Percentiles rank a stretch among this genome's conserved stretches.
These are phyloP conservation scores for Bipolaris gigantea DNA, from an alignment of 2,329 filamentous ascomycete species.

Conservation along the genomic window DNA sequence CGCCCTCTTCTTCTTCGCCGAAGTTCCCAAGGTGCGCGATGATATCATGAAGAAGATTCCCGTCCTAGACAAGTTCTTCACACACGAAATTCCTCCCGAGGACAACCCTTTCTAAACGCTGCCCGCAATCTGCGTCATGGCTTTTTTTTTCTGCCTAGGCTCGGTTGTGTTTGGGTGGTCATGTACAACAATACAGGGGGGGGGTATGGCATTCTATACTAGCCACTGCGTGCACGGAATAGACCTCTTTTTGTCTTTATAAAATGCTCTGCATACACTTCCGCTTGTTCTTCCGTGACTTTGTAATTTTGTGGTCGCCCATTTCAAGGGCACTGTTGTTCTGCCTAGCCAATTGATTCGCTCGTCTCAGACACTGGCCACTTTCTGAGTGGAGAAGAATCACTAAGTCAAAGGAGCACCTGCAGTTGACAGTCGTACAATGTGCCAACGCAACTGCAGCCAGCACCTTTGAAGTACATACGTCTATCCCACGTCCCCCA, in stretches of 20 bases:
- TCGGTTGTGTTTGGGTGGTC: slow-evolving; percentile 1
- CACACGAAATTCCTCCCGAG: slow-evolving; percentile 61
- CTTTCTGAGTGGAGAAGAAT: too few relatives aligned
- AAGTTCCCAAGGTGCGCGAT: slow-evolving; percentile 63
- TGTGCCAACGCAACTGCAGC: too few relatives aligned
- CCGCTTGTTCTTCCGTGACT: neutral
- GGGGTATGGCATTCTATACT: slow-evolving; percentile 21
- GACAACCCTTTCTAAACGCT: slow-evolving; percentile 60
- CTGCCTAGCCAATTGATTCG: neutral
- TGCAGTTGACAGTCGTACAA: too few relatives aligned
- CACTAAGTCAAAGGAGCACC: too few relatives aligned
- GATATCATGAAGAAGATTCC: slow-evolving; percentile 65
- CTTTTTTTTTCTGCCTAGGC: neutral
- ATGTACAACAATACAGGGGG: slow-evolving; percentile 21
- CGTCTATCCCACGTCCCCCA: too few relatives aligned
- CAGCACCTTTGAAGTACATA: too few relatives aligned
- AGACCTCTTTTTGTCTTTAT: slow-evolving; percentile 32
- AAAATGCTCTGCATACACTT: too few relatives aligned
- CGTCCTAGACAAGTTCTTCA: slow-evolving; percentile 59
- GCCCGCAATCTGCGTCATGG: slow-evolving; percentile 4
- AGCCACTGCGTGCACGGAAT: slow-evolving; percentile 32
- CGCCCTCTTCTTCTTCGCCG: slow-evolving; percentile 66
- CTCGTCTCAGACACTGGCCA: neutral
- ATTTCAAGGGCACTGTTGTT: neutral
- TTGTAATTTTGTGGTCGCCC: neutral